Evolutionary conservation across 176 grass and related monocot species (phyloP).

Genomic region (Oryza nivara): DNA sequence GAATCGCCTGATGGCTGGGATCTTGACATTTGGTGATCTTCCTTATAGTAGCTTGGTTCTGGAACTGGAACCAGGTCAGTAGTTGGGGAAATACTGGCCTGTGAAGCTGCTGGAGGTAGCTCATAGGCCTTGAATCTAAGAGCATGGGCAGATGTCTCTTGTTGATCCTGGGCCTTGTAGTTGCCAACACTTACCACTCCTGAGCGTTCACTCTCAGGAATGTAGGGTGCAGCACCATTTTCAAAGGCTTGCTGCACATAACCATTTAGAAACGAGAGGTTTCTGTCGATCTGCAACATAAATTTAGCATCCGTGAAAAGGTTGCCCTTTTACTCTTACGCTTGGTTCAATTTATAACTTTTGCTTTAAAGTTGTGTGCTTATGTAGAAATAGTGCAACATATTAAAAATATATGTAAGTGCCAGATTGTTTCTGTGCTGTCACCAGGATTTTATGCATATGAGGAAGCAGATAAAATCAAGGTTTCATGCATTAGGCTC

Average conservation of each 20-base stretch:
- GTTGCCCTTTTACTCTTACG: conserved; percentile 5
- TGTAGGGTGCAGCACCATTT: conserved; percentile 79
- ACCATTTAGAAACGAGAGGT: conserved; percentile 71
- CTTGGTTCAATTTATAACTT: conserved; percentile 10
- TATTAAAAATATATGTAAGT: conserved; percentile 31
- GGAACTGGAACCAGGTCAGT: conserved; percentile 78
- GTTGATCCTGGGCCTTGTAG: conserved; percentile 73
- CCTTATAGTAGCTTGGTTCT: conserved; percentile 69
- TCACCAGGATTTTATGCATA: neutral
- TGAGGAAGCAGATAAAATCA: neutral
- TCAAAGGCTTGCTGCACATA: conserved; percentile 92
- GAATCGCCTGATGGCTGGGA: conserved; percentile 48
- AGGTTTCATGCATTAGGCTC: neutral
- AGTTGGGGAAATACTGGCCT: conserved; percentile 43
- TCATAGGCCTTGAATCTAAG: conserved; percentile 98
- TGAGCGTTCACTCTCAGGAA: conserved; percentile 76
- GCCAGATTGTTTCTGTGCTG: neutral
- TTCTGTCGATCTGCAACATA: conserved; percentile 73
- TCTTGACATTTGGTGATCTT: conserved; percentile 62
- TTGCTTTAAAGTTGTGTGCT: neutral
- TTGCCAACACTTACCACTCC: conserved; percentile 61
- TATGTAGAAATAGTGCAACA: conserved; percentile 1
- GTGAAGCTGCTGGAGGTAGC: conserved; percentile 60
- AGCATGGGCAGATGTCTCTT: conserved; percentile 73
- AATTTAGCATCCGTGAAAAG: conserved; percentile 25